These are phyloP conservation scores for Rickenella mellea DNA, from an alignment of 768 basidiomycete species.

Conservation along the genomic window DNA sequence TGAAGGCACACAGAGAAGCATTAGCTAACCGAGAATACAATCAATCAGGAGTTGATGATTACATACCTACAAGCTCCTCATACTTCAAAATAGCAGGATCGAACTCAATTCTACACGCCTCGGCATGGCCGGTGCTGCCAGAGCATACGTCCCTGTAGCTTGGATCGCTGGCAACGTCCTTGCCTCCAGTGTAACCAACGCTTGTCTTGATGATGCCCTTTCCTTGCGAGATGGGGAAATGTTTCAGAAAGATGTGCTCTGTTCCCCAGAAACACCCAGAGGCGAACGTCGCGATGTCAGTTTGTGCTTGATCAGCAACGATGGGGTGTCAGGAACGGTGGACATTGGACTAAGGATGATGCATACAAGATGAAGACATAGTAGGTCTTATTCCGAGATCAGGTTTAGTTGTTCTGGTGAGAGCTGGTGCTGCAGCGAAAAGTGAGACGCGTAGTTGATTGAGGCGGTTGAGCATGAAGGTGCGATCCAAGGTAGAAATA, in stretches of 20 bases:
- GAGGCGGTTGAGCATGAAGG: constrained; percentile 6
- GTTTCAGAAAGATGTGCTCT: constrained; percentile 76
- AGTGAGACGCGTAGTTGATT: constrained; percentile 5
- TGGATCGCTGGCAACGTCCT: constrained; percentile 42
- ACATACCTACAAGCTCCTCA: constrained; percentile 77
- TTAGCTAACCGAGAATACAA: neutral
- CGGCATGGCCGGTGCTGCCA: constrained; percentile 81
- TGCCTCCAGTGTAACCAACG: constrained; percentile 78
- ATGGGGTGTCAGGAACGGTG: constrained; percentile 8
- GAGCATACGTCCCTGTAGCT: constrained; percentile 69
- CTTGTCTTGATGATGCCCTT: constrained; percentile 68
- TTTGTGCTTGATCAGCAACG: constrained; percentile 33
- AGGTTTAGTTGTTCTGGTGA: neutral
- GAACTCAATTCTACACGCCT: constrained; percentile 79
- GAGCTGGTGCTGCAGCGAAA: neutral
- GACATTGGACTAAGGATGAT: neutral
- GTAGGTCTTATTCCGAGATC: constrained; percentile 1
- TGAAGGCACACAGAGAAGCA: constrained; percentile 13
- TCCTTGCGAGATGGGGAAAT: constrained; percentile 59
- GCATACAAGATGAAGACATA: constrained; percentile 3
- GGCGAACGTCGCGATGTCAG: constrained; percentile 36
- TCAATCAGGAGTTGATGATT: neutral
- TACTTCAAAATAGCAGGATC: constrained; percentile 73
- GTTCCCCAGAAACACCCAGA: constrained; percentile 82
- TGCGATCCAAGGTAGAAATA: too few relatives aligned